Base-by-base conservation (phyloP, 257 asterid species). In the Solanum chilense region DNA sequence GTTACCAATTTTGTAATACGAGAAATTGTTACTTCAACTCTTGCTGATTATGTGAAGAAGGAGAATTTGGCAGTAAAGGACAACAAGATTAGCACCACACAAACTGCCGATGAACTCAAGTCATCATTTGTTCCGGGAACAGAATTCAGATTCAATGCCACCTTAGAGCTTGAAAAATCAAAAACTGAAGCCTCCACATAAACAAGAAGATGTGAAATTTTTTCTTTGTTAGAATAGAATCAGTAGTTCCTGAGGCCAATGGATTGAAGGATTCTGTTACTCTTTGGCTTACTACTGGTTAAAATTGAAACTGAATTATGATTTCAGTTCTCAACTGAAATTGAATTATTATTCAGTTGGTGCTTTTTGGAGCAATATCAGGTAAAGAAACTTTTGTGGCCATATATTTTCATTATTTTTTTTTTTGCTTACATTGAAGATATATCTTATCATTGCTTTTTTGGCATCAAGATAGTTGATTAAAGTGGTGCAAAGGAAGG, bases 111-210 rank as follows among this genome's bases (percentile, higher is more conserved):
- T 82, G 98, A 95, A 90, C 96, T 96, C 39, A 92, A 90, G 68
- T 88, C 92, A 9, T 69, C 85, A 3, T 96, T 96, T 86, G 25
- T 78, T 49, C 97, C 96, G 1, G 99, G 99, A 86, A 89, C 92
- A 70, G 93, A 86, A 68, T 96, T 96, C 85, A 97, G 98, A 69
- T 95, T 96, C 89, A 93, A 88, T 71, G 99, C 99, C 62, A 93
- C 87, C 12, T 86, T 96, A 33, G 94, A 94, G 91, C 93, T 94
- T 69, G 95, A 92, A 89, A 90, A 83, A 84, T 45, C 92, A 15
- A 70, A 92, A 15, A 80, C 88, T 47, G 88, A 90, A 74, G 95
- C 90, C 52, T 73, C 85, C 86, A 45, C 66, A 78, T 78, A 78
- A 27, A 15, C 66, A 45, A 25, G 66, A 45, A 78, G 84, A 78